A percentile compares a stretch with the other conserved stretches of the same genome.
Conservation (phyloP, 2,329 filamentous ascomycete genomes). For the Aurifilum marmelostoma region DNA sequence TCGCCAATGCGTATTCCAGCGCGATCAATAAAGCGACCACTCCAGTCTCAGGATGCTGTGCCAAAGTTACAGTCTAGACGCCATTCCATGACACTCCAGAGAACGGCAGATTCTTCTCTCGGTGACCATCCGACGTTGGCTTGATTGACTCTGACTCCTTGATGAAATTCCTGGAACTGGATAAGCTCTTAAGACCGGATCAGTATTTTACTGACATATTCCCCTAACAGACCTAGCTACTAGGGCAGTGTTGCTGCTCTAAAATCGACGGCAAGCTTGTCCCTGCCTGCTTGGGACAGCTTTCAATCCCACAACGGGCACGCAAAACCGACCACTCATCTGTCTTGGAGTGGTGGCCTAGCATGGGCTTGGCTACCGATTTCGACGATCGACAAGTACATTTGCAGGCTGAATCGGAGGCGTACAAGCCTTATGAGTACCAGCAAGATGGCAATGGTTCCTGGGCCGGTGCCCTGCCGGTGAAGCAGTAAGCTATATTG, state of each 20-base stretch:
- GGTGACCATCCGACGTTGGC: neutral
- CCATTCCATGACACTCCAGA: neutral
- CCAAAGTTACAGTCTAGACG: neutral
- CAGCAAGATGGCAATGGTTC: conserved; percentile 82
- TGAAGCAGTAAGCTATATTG: conserved; percentile 74
- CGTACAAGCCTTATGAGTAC: conserved; percentile 79
- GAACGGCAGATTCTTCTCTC: neutral
- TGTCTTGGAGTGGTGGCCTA: conserved; percentile 56
- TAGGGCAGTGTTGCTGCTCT: conserved; percentile 30
- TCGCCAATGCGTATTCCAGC: neutral
- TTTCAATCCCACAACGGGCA: conserved; percentile 19
- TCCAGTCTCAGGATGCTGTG: no score
- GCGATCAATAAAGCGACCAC: neutral
- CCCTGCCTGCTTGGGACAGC: conserved; percentile 18
- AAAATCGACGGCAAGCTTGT: conserved; percentile 20
- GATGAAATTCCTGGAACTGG: neutral
- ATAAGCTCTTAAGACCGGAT: neutral
- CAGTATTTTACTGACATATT: neutral
- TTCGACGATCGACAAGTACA: conserved; percentile 71
- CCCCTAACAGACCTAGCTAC: neutral
- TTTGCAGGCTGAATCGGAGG: conserved; percentile 61
- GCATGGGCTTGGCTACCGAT: conserved; percentile 68
- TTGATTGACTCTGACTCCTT: neutral
- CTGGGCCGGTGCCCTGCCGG: conserved; percentile 92
- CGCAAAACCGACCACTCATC: conserved; percentile 21